These are phyloP conservation scores for Sclerotinia trifoliorum DNA, from an alignment of 2,329 filamentous ascomycete species.

Conservation along the genomic window DNA sequence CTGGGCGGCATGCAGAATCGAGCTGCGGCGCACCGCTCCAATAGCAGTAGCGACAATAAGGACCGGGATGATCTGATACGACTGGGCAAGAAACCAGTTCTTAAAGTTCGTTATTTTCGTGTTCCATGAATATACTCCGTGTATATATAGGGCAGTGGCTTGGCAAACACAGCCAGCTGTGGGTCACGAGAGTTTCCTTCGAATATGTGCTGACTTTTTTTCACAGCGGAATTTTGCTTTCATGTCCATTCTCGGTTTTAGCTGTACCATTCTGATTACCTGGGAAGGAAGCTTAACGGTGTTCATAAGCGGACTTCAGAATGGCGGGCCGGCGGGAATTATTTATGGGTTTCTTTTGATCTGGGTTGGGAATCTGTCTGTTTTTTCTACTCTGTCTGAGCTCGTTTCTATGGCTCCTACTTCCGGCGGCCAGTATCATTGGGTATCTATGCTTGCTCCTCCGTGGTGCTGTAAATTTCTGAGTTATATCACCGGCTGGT, in stretches of 20 bases:
- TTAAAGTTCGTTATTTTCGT: constrained; percentile 4
- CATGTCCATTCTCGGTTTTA: constrained; percentile 45
- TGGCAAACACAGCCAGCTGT: neutral
- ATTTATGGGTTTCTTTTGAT: constrained; percentile 43
- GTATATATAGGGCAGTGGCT: neutral
- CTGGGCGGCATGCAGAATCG: neutral
- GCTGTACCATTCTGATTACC: constrained; percentile 44
- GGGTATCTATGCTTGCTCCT: constrained; percentile 54
- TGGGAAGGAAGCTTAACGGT: constrained; percentile 40
- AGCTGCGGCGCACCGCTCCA: neutral
- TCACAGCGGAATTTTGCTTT: constrained; percentile 43
- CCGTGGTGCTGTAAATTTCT: constrained; percentile 49
- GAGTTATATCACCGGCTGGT: constrained; percentile 46
- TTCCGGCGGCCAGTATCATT: constrained; percentile 57
- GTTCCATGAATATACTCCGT: no score
- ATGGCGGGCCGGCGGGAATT: constrained; percentile 36
- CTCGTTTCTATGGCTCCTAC: constrained; percentile 47
- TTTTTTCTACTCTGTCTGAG: constrained; percentile 22
- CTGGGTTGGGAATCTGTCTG: constrained; percentile 34
- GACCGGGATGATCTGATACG: constrained; percentile 14
- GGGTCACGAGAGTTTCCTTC: neutral
- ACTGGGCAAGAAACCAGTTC: constrained; percentile 16
- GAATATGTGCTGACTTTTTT: neutral
- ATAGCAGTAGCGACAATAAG: neutral
- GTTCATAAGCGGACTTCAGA: constrained; percentile 14